Evolutionary conservation across 1,284 basidiomycete species (phyloP).

Genomic region (Cutaneotrichosporon sp.): DNA sequence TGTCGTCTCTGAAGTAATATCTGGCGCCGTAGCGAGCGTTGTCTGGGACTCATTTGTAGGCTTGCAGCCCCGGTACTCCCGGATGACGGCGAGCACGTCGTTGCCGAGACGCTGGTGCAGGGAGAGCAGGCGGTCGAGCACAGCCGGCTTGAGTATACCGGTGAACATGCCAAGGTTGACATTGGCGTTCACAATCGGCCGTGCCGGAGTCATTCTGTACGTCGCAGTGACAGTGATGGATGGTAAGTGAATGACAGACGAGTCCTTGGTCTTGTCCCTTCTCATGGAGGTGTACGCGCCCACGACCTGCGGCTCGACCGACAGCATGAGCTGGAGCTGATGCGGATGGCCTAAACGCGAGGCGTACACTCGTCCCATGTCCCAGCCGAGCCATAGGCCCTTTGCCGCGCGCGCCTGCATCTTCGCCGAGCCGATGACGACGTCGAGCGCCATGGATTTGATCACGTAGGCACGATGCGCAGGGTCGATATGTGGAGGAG

Average conservation of each 20-base stretch:
- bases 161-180: slow-evolving; percentile 42
- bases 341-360: slow-evolving; percentile 17
- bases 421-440: slow-evolving; percentile 21
- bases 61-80: slow-evolving; percentile 14
- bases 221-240: slow-evolving; percentile 22
- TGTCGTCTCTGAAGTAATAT: too few species aligned
- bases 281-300: slow-evolving; percentile 33
- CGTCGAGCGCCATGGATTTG: slow-evolving; percentile 23
- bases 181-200: slow-evolving; percentile 22
- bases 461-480: not conserved
- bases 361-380: slow-evolving; percentile 33
- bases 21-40: too few species aligned
- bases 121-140: slow-evolving; percentile 42
- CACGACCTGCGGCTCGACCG: slow-evolving; percentile 33
- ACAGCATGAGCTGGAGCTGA: slow-evolving; percentile 29
- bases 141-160: slow-evolving; percentile 42
- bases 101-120: slow-evolving; percentile 38
- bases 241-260: slow-evolving; percentile 27
- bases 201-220: slow-evolving; percentile 4
- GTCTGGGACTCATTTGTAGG: too few species aligned
- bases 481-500: too few species aligned
- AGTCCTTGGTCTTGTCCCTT: slow-evolving; percentile 26
- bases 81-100: slow-evolving; percentile 30
- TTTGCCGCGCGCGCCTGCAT: slow-evolving; percentile 36
- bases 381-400: slow-evolving; percentile 41